Conservation (phyloP, 257 asterid species). For the Solanum neorickii region DNA sequence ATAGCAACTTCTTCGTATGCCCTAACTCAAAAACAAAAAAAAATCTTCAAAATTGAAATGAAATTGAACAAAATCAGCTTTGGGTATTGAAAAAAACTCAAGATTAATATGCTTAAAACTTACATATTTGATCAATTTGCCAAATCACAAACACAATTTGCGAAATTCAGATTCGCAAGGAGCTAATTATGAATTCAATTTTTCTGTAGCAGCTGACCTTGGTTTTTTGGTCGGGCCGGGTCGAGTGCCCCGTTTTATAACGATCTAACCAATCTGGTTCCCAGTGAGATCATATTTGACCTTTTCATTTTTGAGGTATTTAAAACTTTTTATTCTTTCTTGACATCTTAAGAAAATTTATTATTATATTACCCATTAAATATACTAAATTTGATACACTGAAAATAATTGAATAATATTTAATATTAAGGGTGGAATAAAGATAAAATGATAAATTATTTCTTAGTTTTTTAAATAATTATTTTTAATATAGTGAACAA, state of each 20-base stretch:
- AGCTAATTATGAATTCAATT: background rate
- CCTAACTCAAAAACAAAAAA: constrained; percentile 24
- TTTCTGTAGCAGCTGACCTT: background rate
- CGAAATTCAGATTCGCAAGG: background rate
- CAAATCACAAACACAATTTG: background rate
- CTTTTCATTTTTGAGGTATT: background rate
- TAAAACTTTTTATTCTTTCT: no score
- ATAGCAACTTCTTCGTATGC: constrained; percentile 40
- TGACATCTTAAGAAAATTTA: no score
- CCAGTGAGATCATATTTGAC: background rate
- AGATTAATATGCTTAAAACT: background rate
- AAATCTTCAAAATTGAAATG: background rate
- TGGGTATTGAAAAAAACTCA: background rate
- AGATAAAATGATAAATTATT: no score
- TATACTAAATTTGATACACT: no score
- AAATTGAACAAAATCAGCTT: background rate
- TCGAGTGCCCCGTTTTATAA: background rate
- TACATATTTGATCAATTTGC: background rate
- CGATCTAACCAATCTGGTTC: background rate
- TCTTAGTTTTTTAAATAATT: no score
- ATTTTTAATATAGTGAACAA: background rate
- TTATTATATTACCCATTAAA: background rate
- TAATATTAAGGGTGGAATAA: no score
- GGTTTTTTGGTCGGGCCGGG: background rate
- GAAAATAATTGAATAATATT: background rate